These are phyloP conservation scores for Penstemon barbatus DNA, from an alignment of 257 asterid species.

Conservation along the genomic window DNA sequence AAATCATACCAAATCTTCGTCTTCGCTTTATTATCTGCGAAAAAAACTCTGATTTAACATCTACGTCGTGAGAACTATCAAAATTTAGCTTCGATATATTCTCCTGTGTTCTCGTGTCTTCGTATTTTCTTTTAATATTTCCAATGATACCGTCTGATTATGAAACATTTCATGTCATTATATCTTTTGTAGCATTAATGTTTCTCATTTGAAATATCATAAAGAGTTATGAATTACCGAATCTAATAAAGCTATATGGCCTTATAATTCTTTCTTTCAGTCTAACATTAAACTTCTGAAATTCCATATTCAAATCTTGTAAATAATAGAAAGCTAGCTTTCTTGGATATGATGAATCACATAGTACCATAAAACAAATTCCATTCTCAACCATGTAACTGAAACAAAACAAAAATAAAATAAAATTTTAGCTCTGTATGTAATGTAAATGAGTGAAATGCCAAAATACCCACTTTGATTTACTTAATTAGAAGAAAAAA, in stretches of 20 bases:
- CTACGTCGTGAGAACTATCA: constrained; percentile 31
- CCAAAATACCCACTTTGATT: not conserved
- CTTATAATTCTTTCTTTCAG: constrained; percentile 33
- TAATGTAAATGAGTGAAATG: not conserved
- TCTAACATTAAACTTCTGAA: constrained; percentile 38
- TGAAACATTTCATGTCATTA: not conserved
- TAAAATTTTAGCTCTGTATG: not conserved
- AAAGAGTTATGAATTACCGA: constrained; percentile 40
- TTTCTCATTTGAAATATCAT: too few species aligned
- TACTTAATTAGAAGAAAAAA: too few species aligned
- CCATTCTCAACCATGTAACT: constrained; percentile 60
- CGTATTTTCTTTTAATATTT: constrained; percentile 48
- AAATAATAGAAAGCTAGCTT: constrained; percentile 52
- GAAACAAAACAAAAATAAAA: constrained; percentile 13
- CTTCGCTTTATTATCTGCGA: constrained; percentile 48
- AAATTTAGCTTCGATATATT: constrained; percentile 47
- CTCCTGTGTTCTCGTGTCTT: constrained; percentile 60
- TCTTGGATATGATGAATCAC: constrained; percentile 57
- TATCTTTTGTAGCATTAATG: not conserved
- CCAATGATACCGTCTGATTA: constrained; percentile 49
- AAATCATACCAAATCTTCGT: constrained; percentile 43
- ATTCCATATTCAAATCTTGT: constrained; percentile 55
- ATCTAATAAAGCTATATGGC: constrained; percentile 51
- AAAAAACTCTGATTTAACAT: constrained; percentile 37
- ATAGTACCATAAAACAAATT: constrained; percentile 52